Evolutionary conservation across 1,139 yeast species (phyloP), one percentile per base, ranked within the genome.

Genomic region (Petasospora rhodanensis): DNA sequence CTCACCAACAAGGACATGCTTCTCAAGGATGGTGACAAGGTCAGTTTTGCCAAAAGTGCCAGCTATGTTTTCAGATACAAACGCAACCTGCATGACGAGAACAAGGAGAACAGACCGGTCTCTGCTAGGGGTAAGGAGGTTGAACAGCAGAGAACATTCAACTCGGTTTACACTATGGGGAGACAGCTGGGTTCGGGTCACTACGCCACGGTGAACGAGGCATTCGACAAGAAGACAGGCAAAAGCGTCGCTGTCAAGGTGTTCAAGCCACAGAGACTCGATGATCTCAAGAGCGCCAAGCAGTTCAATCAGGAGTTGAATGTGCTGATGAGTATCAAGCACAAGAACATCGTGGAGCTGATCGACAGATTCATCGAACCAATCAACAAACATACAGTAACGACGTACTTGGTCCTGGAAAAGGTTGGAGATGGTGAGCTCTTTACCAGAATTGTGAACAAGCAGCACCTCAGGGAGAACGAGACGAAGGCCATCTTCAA

Each of bases 191-290:
- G 93, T 0, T 62, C 80, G 4, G 93, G 93, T 0, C 91, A 80
- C 57, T 82, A 81, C 53, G 91, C 91, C 1, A 74, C 77, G 14
- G 93, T 82, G 2, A 78, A 75, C 51, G 85, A 79, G 43, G 86
- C 86, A 3, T 62, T 68, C 15, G 68, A 73, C 43, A 69, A 77
- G 43, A 55, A 59, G 12, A 68, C 78, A 0, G 85, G 85, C 0
- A 70, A 70, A 36, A 57, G 69, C 2, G 81, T 77, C 25, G 91
- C 91, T 0, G 84, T 81, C 4, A 81, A 81, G 51, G 76, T 81
- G n/a, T 80, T 81, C 53, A 82, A 80, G 51, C 85, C 87, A 0
- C 77, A 76, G 38, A 70, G 68, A 41, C 62, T 62, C 23, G 76
- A 73, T 38, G 76, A 71, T 40, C 61, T 62, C 6, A 66, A 64